Evolutionary conservation across 2,329 filamentous ascomycete species (phyloP), one percentile per base, ranked within the genome.

Genomic region (Pseudopyricularia cyperi): DNA sequence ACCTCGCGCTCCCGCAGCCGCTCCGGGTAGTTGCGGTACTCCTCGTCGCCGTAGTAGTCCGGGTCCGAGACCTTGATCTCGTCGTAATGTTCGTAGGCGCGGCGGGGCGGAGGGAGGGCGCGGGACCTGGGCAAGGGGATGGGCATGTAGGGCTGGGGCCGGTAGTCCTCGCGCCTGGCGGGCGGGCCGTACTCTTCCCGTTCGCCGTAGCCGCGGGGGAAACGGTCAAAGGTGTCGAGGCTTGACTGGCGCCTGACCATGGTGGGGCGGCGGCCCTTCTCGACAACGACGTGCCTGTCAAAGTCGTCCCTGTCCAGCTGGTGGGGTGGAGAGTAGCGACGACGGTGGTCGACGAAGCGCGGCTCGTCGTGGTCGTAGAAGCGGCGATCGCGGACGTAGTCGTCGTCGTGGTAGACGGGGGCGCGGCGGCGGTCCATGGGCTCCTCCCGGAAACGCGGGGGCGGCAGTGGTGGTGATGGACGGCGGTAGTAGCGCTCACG

Each of bases 171-270:
- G 4, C 71, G 65, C 52, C 72, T 66, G 11, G 71, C 72, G 2
- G 80, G 79, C n/a, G 78, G 73, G n/a, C 76, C 73, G 58, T 82
- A 82, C 55, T 85, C 80, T 50, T 82, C 78, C 52, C 63, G 69
- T 35, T 83, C 74, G 52, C 72, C 73, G 57, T 74, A 71, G 49
- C 65, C 63, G 8, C 67, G 67, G 1, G 87, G 84, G 28, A 81
- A 81, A 48, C 89, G 82, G 66, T 96, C 90, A 63, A 89, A 95
- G 0, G 87, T 95, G 65, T 95, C 90, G 37, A 95, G 74, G 51
- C 89, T 95, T 14, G 89, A 95, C 65, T 95, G 89, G 44, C 90
- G 80, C 53, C 90, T 80, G 50, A 93, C 62, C 56, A 90, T 75
- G 30, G 74, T 73, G 50, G 79, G 71, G 47, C 72, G 71, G 52